Percentiles rank a stretch among this genome's conserved stretches.
These are phyloP conservation scores for Annona cherimola DNA, from an alignment of 164 flowering plant genomes.

Conservation along the genomic window DNA sequence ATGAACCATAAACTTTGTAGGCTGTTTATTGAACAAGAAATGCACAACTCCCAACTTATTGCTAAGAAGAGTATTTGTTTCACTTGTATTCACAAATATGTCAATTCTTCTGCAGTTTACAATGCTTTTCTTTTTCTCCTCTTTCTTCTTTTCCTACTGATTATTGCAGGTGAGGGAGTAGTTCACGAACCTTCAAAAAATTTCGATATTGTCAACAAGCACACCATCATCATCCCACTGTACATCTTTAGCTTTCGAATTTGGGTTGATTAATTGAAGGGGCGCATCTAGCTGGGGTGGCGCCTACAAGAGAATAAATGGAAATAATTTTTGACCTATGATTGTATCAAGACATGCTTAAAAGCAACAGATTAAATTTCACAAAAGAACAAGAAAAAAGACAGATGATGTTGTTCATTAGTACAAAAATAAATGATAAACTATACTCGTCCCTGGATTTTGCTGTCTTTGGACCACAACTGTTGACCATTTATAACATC, in stretches of 20 bases:
- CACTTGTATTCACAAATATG: background rate
- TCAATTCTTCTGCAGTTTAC: background rate
- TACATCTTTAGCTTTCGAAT: slow-evolving; percentile 43
- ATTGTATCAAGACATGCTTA: background rate
- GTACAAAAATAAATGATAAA: background rate
- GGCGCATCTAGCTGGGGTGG: slow-evolving; percentile 82
- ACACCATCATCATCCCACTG: slow-evolving; percentile 75
- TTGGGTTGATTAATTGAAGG: slow-evolving; percentile 44
- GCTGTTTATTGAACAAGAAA: background rate
- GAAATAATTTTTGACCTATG: background rate
- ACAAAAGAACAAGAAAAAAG: too few relatives aligned
- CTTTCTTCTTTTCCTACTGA: background rate
- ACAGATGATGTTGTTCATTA: background rate
- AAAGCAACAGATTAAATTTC: background rate
- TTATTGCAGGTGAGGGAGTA: background rate
- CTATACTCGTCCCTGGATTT: background rate
- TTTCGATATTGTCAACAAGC: slow-evolving; percentile 41
- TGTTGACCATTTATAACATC: background rate
- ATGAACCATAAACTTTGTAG: background rate
- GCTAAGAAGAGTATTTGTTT: background rate
- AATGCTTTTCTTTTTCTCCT: background rate
- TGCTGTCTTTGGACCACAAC: background rate
- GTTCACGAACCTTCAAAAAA: slow-evolving; percentile 44
- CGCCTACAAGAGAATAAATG: slow-evolving; percentile 28
- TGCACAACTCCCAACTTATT: background rate